These are phyloP conservation scores for Pseudocercospora musae DNA, from an alignment of 2,329 filamentous ascomycete genomes.

Conservation along the genomic window DNA sequence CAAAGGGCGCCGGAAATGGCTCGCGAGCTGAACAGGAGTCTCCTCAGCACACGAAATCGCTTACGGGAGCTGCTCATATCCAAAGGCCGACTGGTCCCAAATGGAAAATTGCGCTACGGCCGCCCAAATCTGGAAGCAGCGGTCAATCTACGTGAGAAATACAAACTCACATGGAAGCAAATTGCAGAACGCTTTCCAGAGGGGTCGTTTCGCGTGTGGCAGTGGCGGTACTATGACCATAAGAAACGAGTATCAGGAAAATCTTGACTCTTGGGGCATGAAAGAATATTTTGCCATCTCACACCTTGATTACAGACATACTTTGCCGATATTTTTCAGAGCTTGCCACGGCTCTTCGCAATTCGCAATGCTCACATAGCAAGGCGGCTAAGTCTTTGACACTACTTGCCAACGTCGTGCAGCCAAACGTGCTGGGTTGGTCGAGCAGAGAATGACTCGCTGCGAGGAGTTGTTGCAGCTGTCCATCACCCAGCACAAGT, in stretches of 20 bases:
- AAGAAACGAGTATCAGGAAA: background rate
- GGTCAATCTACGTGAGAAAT: background rate
- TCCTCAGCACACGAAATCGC: background rate
- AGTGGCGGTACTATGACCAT: background rate
- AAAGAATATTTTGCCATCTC: background rate
- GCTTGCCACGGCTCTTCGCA: background rate
- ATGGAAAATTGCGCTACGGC: background rate
- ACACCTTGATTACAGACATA: background rate
- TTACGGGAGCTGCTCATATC: background rate
- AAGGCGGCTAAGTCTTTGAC: background rate
- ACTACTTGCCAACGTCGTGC: slow-evolving; percentile 9
- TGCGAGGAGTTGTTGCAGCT: slow-evolving; percentile 48
- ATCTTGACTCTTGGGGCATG: background rate
- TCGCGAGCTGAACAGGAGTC: background rate
- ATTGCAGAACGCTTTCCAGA: background rate
- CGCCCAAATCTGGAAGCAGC: background rate
- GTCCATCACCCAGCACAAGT: slow-evolving; percentile 42
- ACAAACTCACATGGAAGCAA: background rate
- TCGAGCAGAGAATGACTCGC: slow-evolving; percentile 47
- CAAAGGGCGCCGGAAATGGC: background rate
- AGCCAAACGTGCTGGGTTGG: slow-evolving; percentile 39
- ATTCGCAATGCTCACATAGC: background rate
- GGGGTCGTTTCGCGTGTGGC: background rate
- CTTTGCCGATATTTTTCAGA: too few species aligned
- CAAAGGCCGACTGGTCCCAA: background rate